Percentiles rank a stretch among this genome's conserved stretches.
Conservation (phyloP, 2,329 filamentous ascomycete species). For the Alternaria longipes region DNA sequence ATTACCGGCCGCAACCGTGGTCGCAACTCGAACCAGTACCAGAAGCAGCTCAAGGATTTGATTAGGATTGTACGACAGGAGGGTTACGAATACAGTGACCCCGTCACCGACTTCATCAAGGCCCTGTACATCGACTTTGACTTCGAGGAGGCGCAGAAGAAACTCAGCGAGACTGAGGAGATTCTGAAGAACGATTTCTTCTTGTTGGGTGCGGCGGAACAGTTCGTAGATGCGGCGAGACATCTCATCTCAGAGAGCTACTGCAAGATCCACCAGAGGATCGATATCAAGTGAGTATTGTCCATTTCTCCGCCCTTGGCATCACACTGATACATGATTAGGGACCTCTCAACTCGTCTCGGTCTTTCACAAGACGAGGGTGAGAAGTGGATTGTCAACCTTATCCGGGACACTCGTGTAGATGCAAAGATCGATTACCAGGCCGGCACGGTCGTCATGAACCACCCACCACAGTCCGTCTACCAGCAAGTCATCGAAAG, state of each 20-base stretch:
- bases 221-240: slow-evolving; percentile 91
- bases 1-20: slow-evolving; percentile 80
- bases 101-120: slow-evolving; percentile 94
- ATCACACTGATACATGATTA: slow-evolving; percentile 42
- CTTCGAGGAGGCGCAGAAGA: slow-evolving; percentile 94
- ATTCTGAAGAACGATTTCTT: slow-evolving; percentile 96
- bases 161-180: slow-evolving; percentile 86
- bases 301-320: neutral
- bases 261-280: slow-evolving; percentile 99
- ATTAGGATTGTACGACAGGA: slow-evolving; percentile 96
- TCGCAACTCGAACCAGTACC: slow-evolving; percentile 87
- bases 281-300: slow-evolving; percentile 82
- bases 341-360: slow-evolving; percentile 88
- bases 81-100: slow-evolving; percentile 96
- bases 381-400: slow-evolving; percentile 99
- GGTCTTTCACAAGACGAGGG: slow-evolving; percentile 93
- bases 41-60: slow-evolving; percentile 98
- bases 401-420: slow-evolving; percentile 95
- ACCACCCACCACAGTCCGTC: slow-evolving; percentile 97
- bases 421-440: slow-evolving; percentile 99
- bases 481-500: slow-evolving; percentile 99
- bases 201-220: slow-evolving; percentile 82
- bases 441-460: slow-evolving; percentile 98
- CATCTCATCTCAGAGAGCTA: slow-evolving; percentile 99
- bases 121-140: slow-evolving; percentile 96